A percentile compares a stretch with the other conserved stretches of the same genome.
Evolutionary conservation across 1,139 yeast genomes (phyloP).

Genomic region (Yamadazyma spencermartinsiae): DNA sequence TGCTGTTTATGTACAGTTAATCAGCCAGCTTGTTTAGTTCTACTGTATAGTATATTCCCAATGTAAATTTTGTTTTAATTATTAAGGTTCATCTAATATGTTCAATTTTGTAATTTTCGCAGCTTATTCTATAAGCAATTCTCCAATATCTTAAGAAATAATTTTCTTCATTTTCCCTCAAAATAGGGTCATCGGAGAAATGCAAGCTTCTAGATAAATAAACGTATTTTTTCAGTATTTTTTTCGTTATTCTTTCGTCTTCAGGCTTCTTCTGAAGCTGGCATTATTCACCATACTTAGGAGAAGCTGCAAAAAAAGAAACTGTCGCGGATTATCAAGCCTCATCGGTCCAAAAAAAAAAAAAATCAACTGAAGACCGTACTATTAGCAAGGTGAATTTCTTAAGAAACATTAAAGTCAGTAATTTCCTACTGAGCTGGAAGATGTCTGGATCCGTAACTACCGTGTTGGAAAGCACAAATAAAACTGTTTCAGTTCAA

Average conservation of each 20-base stretch:
- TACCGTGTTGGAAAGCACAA: background rate
- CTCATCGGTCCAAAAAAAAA: background rate
- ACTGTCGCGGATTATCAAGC: background rate
- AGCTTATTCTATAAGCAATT: no score
- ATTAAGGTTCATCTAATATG: no score
- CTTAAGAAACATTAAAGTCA: constrained; percentile 2
- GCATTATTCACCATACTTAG: background rate
- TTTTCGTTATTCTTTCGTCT: no score
- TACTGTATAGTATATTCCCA: constrained; percentile 1
- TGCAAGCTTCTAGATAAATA: no score
- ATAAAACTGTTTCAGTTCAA: no score
- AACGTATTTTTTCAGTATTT: no score
- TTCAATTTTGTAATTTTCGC: background rate
- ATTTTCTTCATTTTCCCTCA: no score
- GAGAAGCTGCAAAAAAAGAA: background rate
- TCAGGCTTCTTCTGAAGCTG: no score
- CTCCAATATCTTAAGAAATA: no score
- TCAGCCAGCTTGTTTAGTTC: background rate
- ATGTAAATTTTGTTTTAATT: background rate
- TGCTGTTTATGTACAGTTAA: background rate
- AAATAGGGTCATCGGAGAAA: background rate
- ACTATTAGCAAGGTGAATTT: constrained; percentile 6
- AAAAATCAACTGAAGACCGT: background rate
- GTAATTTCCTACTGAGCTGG: constrained; percentile 4
- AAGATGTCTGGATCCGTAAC: constrained; percentile 1